Conservation (phyloP, 495 filamentous ascomycete genomes). For the Penicillium canariense region DNA sequence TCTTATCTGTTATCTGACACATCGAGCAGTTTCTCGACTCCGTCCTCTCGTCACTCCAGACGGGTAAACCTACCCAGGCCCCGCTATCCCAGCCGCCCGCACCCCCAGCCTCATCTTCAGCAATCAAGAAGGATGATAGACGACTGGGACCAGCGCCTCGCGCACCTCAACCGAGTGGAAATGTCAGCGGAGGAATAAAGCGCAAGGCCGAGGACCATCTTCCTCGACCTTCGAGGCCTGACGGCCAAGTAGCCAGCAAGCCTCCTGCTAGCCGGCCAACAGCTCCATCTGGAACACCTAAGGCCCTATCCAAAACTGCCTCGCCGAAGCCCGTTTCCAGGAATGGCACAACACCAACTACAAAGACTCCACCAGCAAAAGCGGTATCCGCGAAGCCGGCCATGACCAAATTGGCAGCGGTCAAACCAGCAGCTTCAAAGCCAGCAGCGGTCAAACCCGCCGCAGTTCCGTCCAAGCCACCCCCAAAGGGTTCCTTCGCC, state of each 20-base stretch:
- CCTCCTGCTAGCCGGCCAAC: conserved; percentile 5
- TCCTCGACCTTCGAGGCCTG: conserved; percentile 29
- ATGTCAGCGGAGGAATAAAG: conserved; percentile 33
- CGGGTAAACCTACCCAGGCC: conserved; percentile 38
- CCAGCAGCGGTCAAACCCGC: conserved; percentile 7
- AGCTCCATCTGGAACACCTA: conserved; percentile 13
- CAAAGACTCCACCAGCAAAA: conserved; percentile 20
- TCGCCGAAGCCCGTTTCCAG: conserved; percentile 21
- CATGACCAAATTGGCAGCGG: not conserved
- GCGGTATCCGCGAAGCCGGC: not conserved
- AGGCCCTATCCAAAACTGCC: conserved; percentile 14
- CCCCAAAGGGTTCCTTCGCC: conserved; percentile 44
- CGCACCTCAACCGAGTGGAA: conserved; percentile 17
- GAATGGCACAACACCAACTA: conserved; percentile 14
- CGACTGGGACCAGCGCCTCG: conserved; percentile 13
- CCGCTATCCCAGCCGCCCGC: conserved; percentile 32
- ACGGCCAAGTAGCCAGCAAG: conserved; percentile 18
- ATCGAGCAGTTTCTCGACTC: conserved; percentile 54
- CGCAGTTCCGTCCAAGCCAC: conserved; percentile 27
- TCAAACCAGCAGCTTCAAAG: conserved; percentile 3
- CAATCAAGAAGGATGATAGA: conserved; percentile 27
- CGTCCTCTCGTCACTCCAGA: conserved; percentile 53
- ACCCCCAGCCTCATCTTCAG: conserved; percentile 26
- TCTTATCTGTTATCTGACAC: conserved; percentile 21
- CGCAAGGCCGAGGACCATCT: conserved; percentile 46